A percentile compares a stretch with the other conserved stretches of the same genome.
Conservation (phyloP, 176 grass and related monocot genomes). For the Thalia dealbata region DNA sequence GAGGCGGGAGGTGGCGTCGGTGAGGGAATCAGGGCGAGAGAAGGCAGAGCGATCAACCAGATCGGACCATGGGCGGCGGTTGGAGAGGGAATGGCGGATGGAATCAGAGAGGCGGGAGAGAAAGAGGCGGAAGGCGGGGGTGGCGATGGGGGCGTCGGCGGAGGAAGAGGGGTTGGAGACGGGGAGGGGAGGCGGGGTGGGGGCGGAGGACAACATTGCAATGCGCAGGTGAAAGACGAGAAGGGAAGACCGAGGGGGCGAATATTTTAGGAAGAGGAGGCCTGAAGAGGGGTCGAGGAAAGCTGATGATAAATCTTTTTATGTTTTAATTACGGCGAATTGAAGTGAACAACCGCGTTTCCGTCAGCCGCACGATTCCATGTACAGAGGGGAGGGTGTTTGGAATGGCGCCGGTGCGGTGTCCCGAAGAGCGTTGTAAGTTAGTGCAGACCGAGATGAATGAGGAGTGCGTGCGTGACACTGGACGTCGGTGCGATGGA, state of each 20-base stretch:
- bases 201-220: neutral
- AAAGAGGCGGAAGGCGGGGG: constrained; percentile 20
- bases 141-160: constrained; percentile 1
- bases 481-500: too few relatives aligned
- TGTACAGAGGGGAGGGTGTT: neutral
- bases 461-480: too few relatives aligned
- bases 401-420: neutral
- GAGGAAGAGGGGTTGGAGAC: neutral
- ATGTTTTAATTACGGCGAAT: too few relatives aligned
- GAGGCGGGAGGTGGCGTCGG: constrained; percentile 40
- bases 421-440: neutral
- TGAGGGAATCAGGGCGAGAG: constrained; percentile 25
- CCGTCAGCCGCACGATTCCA: neutral
- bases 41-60: constrained; percentile 27
- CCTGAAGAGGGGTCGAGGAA: too few relatives aligned
- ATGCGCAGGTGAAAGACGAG: too few relatives aligned
- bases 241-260: too few relatives aligned
- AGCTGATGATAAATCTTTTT: too few relatives aligned
- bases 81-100: constrained; percentile 20
- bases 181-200: neutral
- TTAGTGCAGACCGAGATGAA: neutral
- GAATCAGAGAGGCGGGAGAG: constrained; percentile 21
- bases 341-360: too few relatives aligned
- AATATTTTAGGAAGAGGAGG: too few relatives aligned
- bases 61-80: constrained; percentile 32